These are phyloP conservation scores for Aspergillus sp. DNA, from an alignment of 2,329 filamentous ascomycete species.

Conservation along the genomic window DNA sequence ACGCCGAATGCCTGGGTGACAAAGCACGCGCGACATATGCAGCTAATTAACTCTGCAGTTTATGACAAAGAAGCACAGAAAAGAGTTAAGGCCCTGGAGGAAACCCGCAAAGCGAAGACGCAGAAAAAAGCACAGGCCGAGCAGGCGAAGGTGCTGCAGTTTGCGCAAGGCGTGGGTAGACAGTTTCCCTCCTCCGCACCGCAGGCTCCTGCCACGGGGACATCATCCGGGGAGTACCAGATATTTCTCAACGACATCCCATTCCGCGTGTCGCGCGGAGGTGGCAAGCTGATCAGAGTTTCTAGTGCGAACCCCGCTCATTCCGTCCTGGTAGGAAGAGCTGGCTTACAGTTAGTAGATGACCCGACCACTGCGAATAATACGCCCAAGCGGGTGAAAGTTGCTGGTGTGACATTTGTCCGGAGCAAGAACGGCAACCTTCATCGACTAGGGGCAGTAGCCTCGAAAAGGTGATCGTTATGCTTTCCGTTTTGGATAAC, in stretches of 20 bases:
- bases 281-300: slow-evolving; percentile 77
- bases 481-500: slow-evolving; percentile 12
- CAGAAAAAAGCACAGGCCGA: slow-evolving; percentile 61
- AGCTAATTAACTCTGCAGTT: slow-evolving; percentile 77
- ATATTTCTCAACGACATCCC: slow-evolving; percentile 69
- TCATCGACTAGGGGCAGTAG: slow-evolving; percentile 72
- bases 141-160: slow-evolving; percentile 40
- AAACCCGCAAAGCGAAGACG: slow-evolving; percentile 53
- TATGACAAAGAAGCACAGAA: slow-evolving; percentile 72
- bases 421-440: slow-evolving; percentile 87
- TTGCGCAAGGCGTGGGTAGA: slow-evolving; percentile 34
- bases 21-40: slow-evolving; percentile 73
- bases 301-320: slow-evolving; percentile 57
- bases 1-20: slow-evolving; percentile 62
- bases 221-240: slow-evolving; percentile 54
- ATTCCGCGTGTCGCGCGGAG: slow-evolving; percentile 72
- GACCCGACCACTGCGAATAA: slow-evolving; percentile 61
- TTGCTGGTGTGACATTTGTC: slow-evolving; percentile 79
- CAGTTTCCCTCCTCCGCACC: slow-evolving; percentile 19
- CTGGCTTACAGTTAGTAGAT: slow-evolving; percentile 51
- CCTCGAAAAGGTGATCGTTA: slow-evolving; percentile 69
- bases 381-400: slow-evolving; percentile 70
- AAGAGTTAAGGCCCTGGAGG: slow-evolving; percentile 69
- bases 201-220: slow-evolving; percentile 25
- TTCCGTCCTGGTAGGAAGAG: slow-evolving; percentile 17